Base-by-base conservation (phyloP, 1,284 basidiomycete genomes). In the Lentinus polychrous region DNA sequence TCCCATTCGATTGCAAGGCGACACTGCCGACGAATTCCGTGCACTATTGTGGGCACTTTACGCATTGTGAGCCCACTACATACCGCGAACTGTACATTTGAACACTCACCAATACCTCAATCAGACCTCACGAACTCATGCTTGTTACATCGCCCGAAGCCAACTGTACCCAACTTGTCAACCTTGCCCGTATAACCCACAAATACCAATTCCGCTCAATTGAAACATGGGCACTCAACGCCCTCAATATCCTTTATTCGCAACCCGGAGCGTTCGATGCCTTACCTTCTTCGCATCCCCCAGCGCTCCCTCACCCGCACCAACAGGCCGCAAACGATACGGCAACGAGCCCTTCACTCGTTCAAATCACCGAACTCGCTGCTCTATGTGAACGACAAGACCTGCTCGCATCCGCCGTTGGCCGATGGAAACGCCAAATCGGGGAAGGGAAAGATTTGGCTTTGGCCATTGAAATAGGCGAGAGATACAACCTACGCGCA, bases 181-280 rank as follows among this genome's bases (percentile, higher is more conserved):
- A 73, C 53, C 71, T 78, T 49, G 69, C 73, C 15, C 72, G 72
- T 8, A 74, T 78, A 48, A 70, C 75, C 3, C 75, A 79, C 63
- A 78, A 79, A 50, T 78, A 79, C 58, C 73, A 75, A 48, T 78
- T 77, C 59, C 66, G 72, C 23, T 69, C 67, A n/a, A 70, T 74
- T 46, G 74, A 76, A 57, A 59, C 51, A 34, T 78, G 76, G 77
- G 70, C 73, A 0, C 62, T 78, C 43, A 54, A 61, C 39, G 72
- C 71, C 15, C 65, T 78, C 43, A 65, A 67, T 57, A 55, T 56
- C 44, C 69, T 61, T 55, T 70, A 68, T 58, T 64, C 62, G 22
- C 66, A 62, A 17, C 62, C 69, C 1, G 46, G 60, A 24, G 62
- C 61, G 17, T 60, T 66, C 49, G 65, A 66, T 34, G n/a, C 40